Evolutionary conservation across 768 basidiomycete species (phyloP).

Genomic region (Calocera viscosa): DNA sequence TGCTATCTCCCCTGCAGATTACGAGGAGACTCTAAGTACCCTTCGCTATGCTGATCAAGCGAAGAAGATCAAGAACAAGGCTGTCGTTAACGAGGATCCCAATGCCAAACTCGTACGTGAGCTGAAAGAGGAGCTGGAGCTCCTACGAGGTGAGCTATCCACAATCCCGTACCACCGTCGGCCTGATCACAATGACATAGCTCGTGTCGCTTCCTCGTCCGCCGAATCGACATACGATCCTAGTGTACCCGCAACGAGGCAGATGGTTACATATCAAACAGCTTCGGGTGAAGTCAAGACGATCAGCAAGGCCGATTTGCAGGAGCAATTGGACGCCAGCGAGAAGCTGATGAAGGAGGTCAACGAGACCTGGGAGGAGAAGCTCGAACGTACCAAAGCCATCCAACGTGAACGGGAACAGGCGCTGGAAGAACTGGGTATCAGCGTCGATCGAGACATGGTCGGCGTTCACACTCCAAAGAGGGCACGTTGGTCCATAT

Average conservation of each 20-base stretch:
- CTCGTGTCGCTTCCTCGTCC: constrained; percentile 56
- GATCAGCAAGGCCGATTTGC: constrained; percentile 91
- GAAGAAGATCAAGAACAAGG: constrained; percentile 99
- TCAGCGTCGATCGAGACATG: constrained; percentile 91
- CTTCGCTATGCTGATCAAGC: constrained; percentile 96
- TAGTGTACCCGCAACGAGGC: constrained; percentile 79
- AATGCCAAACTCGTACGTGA: constrained; percentile 97
- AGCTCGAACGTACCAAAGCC: constrained; percentile 78
- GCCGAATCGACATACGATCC: constrained; percentile 76
- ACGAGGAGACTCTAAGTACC: constrained; percentile 93
- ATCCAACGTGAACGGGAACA: constrained; percentile 96
- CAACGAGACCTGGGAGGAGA: constrained; percentile 96
- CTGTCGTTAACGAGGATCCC: constrained; percentile 97
- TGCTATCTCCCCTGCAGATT: constrained; percentile 95
- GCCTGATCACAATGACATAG: constrained; percentile 26
- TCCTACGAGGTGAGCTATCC: constrained; percentile 56
- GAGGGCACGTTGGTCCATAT: constrained; percentile 39
- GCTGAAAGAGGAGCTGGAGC: constrained; percentile 94
- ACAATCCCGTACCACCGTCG: constrained; percentile 4
- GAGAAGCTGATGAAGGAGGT: constrained; percentile 90
- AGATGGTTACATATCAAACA: constrained; percentile 87
- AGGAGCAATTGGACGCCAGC: constrained; percentile 90
- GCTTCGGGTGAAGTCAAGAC: constrained; percentile 90
- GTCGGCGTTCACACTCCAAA: constrained; percentile 98
- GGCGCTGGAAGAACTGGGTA: constrained; percentile 93